Conservation (phyloP, 1,284 basidiomycete species). For the Boletus hoseneyae region DNA sequence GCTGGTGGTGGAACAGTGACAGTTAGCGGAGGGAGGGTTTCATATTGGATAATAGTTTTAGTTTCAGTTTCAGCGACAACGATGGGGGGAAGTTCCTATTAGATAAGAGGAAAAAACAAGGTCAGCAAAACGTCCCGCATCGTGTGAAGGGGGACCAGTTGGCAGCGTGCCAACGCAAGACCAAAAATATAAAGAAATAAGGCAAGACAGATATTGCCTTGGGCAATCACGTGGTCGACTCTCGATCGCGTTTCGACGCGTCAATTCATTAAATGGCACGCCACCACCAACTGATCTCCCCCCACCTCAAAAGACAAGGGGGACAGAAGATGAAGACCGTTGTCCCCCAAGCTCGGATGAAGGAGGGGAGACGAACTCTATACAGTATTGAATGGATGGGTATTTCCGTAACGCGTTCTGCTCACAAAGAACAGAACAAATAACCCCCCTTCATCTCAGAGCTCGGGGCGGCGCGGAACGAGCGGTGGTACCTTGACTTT, state of each 20-base stretch:
- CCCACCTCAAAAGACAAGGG: conserved; percentile 58
- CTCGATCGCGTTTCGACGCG: conserved; percentile 37
- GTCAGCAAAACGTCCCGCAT: conserved; percentile 32
- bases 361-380: conserved; percentile 79
- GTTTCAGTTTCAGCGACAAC: conserved; percentile 64
- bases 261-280: conserved; percentile 25
- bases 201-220: conserved; percentile 21
- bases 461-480: conserved; percentile 78
- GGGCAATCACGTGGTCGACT: conserved; percentile 42
- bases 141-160: conserved; percentile 41
- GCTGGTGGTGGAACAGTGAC: conserved; percentile 71
- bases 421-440: conserved; percentile 39
- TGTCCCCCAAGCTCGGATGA: conserved; percentile 85
- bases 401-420: conserved; percentile 25
- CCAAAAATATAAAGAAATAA: conserved; percentile 14
- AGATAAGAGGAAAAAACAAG: conserved; percentile 24
- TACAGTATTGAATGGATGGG: conserved; percentile 36
- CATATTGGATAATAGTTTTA: conserved; percentile 58
- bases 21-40: conserved; percentile 50
- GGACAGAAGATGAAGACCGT: conserved; percentile 64
- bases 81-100: conserved; percentile 62
- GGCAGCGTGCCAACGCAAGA: conserved; percentile 26
- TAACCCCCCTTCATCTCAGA: conserved; percentile 84
- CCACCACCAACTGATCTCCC: conserved; percentile 43
- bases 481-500: conserved; percentile 85